Conservation (phyloP, 2,329 filamentous ascomycete species). For the Blumeria hordei region DNA sequence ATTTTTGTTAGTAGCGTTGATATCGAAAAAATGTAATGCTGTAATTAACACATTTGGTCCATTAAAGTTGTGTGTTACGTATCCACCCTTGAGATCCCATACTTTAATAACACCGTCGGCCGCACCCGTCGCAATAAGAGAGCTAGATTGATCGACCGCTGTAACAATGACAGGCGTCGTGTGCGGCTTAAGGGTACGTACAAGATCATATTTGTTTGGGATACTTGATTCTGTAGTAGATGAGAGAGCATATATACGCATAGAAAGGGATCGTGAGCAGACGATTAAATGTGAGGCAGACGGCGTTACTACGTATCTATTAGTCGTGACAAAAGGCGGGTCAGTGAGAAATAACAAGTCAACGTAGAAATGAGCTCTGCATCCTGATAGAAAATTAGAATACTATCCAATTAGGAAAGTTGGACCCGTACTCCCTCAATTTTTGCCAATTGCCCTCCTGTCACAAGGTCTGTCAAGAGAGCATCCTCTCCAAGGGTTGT, state of each 20-base stretch:
- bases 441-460: constrained; percentile 56
- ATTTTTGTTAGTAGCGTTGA: constrained; percentile 23
- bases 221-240: constrained; percentile 28
- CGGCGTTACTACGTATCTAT: constrained; percentile 41
- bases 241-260: constrained; percentile 67
- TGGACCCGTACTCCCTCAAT: constrained; percentile 52
- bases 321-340: constrained; percentile 8
- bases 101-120: constrained; percentile 89
- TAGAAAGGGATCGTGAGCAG: constrained; percentile 85
- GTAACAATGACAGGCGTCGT: constrained; percentile 71
- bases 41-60: constrained; percentile 82
- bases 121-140: constrained; percentile 73
- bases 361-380: constrained; percentile 59
- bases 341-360: constrained; percentile 23
- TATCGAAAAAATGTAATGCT: constrained; percentile 74
- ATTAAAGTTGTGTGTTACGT: constrained; percentile 83
- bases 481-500: constrained; percentile 84
- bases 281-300: constrained; percentile 69
- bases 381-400: constrained; percentile 27
- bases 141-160: constrained; percentile 66
- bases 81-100: constrained; percentile 82
- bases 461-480: constrained; percentile 62
- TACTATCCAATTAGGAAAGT: constrained; percentile 2
- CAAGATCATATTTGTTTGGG: constrained; percentile 38
- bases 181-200: constrained; percentile 73